A percentile compares a stretch with the other conserved stretches of the same genome.
phyloP scores from a whole-genome alignment of 768 basidiomycete species.

The Chalciporus pseudorubinellus region DNA sequence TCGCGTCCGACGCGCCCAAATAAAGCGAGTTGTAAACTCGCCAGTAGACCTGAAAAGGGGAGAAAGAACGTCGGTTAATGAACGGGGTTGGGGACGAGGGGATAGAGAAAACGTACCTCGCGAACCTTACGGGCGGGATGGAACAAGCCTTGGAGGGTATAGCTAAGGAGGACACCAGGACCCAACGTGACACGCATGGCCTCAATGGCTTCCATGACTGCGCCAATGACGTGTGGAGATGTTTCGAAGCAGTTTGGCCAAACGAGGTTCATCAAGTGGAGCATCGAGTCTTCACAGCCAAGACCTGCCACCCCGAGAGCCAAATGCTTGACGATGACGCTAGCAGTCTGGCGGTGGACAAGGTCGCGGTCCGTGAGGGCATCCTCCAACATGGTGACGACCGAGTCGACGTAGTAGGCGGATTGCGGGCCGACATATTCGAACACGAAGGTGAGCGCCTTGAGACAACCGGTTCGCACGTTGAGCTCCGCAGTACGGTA shows the following conservation, averaged over 20 bases:
- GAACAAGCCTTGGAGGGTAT: constrained; percentile 92
- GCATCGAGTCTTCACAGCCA: constrained; percentile 97
- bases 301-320: constrained; percentile 96
- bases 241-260: constrained; percentile 99
- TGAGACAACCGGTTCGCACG: constrained; percentile 97
- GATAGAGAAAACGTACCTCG: constrained; percentile 59
- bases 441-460: constrained; percentile 97
- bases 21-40: constrained; percentile 93
- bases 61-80: constrained; percentile 1
- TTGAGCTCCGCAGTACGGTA: constrained; percentile 98
- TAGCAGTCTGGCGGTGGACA: constrained; percentile 97
- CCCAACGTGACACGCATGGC: constrained; percentile 96
- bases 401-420: constrained; percentile 94
- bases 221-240: constrained; percentile 95
- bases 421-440: constrained; percentile 98
- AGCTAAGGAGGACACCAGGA: constrained; percentile 88
- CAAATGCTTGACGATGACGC: constrained; percentile 97
- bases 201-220: constrained; percentile 97
- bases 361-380: constrained; percentile 97
- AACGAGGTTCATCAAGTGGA: constrained; percentile 95
- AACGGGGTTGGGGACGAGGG: not conserved
- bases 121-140: constrained; percentile 96
- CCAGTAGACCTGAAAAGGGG: constrained; percentile 68
- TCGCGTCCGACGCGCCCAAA: constrained; percentile 83
- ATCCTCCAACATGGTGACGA: constrained; percentile 97